Base-by-base conservation (phyloP, 495 filamentous ascomycete species). In the Penicillium soppii region DNA sequence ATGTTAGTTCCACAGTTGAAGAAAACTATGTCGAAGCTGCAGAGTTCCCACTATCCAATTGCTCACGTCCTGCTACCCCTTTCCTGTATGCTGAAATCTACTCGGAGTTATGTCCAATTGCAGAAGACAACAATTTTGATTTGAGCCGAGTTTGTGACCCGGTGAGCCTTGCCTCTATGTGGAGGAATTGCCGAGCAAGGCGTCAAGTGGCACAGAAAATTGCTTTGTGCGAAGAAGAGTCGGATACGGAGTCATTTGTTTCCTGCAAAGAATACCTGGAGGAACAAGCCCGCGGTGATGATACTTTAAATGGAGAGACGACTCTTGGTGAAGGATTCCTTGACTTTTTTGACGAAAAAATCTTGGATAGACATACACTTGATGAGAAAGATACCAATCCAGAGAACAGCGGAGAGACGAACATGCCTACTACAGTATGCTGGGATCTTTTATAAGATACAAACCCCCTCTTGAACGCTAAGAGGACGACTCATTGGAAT, bases 81-180 rank as follows among this genome's bases (percentile, higher is more conserved):
- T 20, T 27, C 6, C n/a, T 52, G 5, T 33, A 53, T 36, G 16
- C 15, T 5, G 32, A 56, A 7, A n/a, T 25, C 7, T 13, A 39
- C 20, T 30, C 32, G 5, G 10, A 22, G 3, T 27, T 17, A 13
- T 47, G 43, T 23, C 26, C 44, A 2, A 15, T 52, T 2, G 13
- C 8, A 7, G 21, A 35, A 12, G 52, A 59, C 5, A 27, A 48
- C 1, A 15, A 56, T 21, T 53, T 35, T 10, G 60, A 63, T 38
- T 6, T 44, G n/a, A 41, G 33, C 2, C 46, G 60, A 21, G 19
- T 35, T 6, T 57, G 57, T 50, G 53, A 61, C 10, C 43, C 57
- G 5, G 60, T 60, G 19, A 32, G 39, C 9, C 15, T 37, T 16
- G 20, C 9, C 12, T 23, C 32, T 3, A 32, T 59, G 1, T 20